These are phyloP conservation scores for Blastobotrys robertii DNA, from an alignment of 805 yeast species.

Conservation along the genomic window DNA sequence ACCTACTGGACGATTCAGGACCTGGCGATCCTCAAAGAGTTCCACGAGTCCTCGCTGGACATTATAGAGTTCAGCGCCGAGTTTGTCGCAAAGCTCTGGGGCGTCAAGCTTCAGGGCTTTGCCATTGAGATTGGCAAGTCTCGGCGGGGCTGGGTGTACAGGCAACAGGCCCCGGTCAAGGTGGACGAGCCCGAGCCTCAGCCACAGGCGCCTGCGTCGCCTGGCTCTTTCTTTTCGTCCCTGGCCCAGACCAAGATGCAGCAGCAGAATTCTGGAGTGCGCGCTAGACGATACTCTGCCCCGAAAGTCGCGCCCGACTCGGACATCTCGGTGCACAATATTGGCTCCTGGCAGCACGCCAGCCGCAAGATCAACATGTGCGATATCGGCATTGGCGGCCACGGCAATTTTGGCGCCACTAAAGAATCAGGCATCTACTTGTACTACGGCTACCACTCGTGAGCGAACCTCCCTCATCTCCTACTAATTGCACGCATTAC, in stretches of 20 bases:
- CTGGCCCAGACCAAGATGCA: slow-evolving; percentile 18
- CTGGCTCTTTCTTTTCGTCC: slow-evolving; percentile 20
- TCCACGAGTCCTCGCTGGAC: slow-evolving; percentile 30
- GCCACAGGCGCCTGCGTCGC: slow-evolving; percentile 4
- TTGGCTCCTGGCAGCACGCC: slow-evolving; percentile 23
- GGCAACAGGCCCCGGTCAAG: slow-evolving; percentile 8
- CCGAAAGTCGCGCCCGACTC: slow-evolving; percentile 16
- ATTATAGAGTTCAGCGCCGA: slow-evolving; percentile 49
- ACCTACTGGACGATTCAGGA: slow-evolving; percentile 51
- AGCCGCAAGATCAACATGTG: slow-evolving; percentile 29
- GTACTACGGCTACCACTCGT: slow-evolving; percentile 23
- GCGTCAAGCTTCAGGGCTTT: slow-evolving; percentile 29
- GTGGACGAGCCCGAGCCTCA: slow-evolving; percentile 5
- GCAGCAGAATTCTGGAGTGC: neutral
- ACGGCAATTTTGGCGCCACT: slow-evolving; percentile 10
- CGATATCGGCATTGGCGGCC: slow-evolving; percentile 24
- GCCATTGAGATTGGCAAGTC: slow-evolving; percentile 42
- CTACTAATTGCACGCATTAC: no score
- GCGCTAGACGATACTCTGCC: neutral
- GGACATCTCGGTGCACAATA: slow-evolving; percentile 15
- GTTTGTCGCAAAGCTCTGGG: slow-evolving; percentile 18
- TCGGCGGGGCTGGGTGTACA: slow-evolving; percentile 71
- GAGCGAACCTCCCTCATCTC: neutral
- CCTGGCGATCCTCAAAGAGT: slow-evolving; percentile 21
- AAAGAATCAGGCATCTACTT: slow-evolving; percentile 26